Conservation (phyloP, 805 yeast genomes). For the Ogataea nonfermentans region DNA sequence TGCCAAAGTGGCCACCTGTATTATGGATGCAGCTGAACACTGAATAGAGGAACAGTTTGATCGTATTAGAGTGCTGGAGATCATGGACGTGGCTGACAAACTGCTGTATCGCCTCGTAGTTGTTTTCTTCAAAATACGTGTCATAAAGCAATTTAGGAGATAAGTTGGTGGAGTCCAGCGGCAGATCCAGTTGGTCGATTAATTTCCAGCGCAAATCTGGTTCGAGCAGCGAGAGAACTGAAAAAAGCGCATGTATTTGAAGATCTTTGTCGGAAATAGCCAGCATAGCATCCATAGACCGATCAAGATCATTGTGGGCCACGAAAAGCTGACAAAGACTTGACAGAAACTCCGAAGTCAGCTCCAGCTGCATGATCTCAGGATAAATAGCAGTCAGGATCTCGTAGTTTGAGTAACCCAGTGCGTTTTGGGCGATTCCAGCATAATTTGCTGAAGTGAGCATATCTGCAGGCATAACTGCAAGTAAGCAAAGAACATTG, state of each 20-base stretch:
- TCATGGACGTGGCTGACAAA: constrained; percentile 1
- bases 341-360: constrained; percentile 4
- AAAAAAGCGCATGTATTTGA: constrained; percentile 7
- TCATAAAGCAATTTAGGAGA: constrained; percentile 7
- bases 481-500: constrained; percentile 14
- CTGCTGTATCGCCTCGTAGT: constrained; percentile 5
- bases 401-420: constrained; percentile 7
- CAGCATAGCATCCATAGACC: constrained; percentile 10
- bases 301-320: constrained; percentile 8
- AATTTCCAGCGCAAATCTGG: constrained; percentile 9
- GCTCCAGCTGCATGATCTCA: constrained; percentile 2
- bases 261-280: constrained; percentile 6
- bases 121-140: constrained; percentile 8
- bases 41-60: constrained; percentile 17
- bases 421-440: constrained; percentile 14
- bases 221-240: constrained; percentile 13
- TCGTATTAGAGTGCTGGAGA: constrained; percentile 5
- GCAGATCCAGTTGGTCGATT: constrained; percentile 9
- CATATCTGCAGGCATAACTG: constrained; percentile 1
- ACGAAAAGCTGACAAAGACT: constrained; percentile 12
- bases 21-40: constrained; percentile 24
- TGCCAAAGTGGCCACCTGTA: constrained; percentile 17
- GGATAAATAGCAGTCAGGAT: constrained; percentile 5
- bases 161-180: background rate
- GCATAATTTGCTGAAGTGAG: constrained; percentile 13